These are phyloP conservation scores for Plasmodium cynomolgi DNA, from an alignment of 169 alveolate genomes.

Conservation along the genomic window DNA sequence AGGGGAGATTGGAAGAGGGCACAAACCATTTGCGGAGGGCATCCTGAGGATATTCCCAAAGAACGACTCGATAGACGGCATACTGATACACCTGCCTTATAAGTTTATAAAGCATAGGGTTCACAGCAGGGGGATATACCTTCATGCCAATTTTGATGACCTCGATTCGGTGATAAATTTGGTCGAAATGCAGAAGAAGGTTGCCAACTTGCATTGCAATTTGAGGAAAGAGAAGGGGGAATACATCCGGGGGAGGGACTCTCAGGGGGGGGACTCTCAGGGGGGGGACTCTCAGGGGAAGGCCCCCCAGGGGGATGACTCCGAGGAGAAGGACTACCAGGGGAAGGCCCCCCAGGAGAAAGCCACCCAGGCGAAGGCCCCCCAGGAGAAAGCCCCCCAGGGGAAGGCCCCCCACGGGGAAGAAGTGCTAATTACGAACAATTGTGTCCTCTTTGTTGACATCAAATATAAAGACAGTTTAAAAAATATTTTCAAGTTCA, in stretches of 20 bases:
- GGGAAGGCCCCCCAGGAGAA: background rate
- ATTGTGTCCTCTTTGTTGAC: conserved; percentile 44
- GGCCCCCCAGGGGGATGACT: background rate
- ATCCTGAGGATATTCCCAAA: conserved; percentile 8
- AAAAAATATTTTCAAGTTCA: conserved; percentile 29
- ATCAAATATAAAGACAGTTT: conserved; percentile 46
- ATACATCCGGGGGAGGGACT: background rate
- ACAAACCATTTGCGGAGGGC: background rate
- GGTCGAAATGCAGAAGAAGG: conserved; percentile 17
- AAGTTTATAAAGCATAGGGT: conserved; percentile 55
- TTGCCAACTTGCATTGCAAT: conserved; percentile 21
- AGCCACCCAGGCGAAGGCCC: background rate
- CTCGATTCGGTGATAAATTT: background rate
- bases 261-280: background rate
- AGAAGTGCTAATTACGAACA: conserved; percentile 19
- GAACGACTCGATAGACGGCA: conserved; percentile 37
- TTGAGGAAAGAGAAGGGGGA: conserved; percentile 33
- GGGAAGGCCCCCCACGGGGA: background rate
- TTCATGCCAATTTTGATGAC: conserved; percentile 34
- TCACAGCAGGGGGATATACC: conserved; percentile 31
- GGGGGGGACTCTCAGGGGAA: background rate
- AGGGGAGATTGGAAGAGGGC: background rate
- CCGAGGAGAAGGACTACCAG: background rate
- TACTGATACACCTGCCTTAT: conserved; percentile 11
- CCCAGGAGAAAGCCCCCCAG: background rate